phyloP scores from a whole-genome alignment of 306 rosid genomes.

The Castanea mollissima region DNA sequence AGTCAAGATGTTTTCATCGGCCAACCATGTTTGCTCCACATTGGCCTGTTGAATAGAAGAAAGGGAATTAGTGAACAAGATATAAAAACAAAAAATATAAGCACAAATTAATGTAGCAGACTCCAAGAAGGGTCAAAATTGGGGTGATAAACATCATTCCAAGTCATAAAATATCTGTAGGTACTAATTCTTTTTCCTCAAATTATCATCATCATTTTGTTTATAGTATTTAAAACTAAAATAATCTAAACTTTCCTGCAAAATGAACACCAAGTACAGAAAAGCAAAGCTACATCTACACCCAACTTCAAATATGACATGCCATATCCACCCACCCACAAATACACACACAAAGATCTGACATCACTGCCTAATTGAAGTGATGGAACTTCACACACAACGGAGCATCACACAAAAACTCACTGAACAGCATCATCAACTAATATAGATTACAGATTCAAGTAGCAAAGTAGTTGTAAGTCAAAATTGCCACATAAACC shows the following conservation, averaged over 20 bases:
- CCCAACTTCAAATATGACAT: neutral
- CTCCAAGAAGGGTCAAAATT: conserved; percentile 2
- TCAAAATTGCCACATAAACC: neutral
- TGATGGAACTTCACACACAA: conserved; percentile 10
- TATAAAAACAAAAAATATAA: neutral
- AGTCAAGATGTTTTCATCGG: conserved; percentile 58
- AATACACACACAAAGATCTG: conserved; percentile 9
- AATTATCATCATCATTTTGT: neutral
- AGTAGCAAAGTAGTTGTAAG: conserved; percentile 1
- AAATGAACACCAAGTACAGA: conserved; percentile 10
- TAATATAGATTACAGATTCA: conserved; percentile 19
- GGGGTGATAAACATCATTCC: neutral
- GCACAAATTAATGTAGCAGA: conserved; percentile 6
- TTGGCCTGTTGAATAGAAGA: conserved; percentile 44
- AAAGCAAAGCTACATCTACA: conserved; percentile 3
- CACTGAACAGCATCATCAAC: conserved; percentile 7
- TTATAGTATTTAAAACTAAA: neutral
- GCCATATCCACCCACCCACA: conserved; percentile 9
- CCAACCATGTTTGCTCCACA: conserved; percentile 73
- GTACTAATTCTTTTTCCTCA: neutral
- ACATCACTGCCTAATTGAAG: conserved; percentile 8
- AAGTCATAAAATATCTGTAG: conserved; percentile 3
- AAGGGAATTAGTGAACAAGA: conserved; percentile 25
- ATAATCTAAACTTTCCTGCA: neutral
- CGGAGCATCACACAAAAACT: neutral